Conservation (phyloP, 306 rosid species). For the Morella rubra region DNA sequence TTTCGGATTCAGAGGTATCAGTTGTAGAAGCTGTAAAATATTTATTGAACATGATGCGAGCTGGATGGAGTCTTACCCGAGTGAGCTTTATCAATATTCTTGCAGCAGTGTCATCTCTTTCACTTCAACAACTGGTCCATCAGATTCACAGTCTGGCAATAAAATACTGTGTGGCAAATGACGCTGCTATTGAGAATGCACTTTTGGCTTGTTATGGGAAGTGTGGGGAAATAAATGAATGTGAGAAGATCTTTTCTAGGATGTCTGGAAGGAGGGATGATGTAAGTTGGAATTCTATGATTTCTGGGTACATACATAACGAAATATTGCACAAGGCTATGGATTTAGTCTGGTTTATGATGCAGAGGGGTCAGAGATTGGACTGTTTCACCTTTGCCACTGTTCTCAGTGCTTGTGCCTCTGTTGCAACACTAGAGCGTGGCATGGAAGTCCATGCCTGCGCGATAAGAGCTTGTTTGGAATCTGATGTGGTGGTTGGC, state of each 20-base stretch:
- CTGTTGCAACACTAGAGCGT: constrained; percentile 77
- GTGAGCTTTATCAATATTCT: constrained; percentile 76
- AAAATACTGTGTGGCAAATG: constrained; percentile 50
- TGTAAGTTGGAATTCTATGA: constrained; percentile 92
- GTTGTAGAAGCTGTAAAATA: constrained; percentile 52
- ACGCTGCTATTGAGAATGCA: constrained; percentile 70
- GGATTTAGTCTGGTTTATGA: constrained; percentile 81
- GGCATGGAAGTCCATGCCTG: constrained; percentile 96
- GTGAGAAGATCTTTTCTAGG: constrained; percentile 69
- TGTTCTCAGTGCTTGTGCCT: constrained; percentile 94
- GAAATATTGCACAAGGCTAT: constrained; percentile 70
- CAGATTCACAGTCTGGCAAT: constrained; percentile 69
- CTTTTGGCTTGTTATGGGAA: constrained; percentile 86
- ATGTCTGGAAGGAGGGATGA: constrained; percentile 76
- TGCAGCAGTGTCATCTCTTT: constrained; percentile 67
- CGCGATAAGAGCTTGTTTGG: constrained; percentile 72
- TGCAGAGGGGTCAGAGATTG: constrained; percentile 78
- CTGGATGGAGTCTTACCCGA: constrained; percentile 67
- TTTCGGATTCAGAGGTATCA: constrained; percentile 57
- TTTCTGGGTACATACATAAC: constrained; percentile 82
- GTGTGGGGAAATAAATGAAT: constrained; percentile 57
- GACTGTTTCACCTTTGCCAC: constrained; percentile 88
- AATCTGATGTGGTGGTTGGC: constrained; percentile 78
- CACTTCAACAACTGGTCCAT: constrained; percentile 48
- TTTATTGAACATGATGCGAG: constrained; percentile 72